Evolutionary conservation across 768 basidiomycete genomes (phyloP).

Genomic region (Leucocoprinus sp.): DNA sequence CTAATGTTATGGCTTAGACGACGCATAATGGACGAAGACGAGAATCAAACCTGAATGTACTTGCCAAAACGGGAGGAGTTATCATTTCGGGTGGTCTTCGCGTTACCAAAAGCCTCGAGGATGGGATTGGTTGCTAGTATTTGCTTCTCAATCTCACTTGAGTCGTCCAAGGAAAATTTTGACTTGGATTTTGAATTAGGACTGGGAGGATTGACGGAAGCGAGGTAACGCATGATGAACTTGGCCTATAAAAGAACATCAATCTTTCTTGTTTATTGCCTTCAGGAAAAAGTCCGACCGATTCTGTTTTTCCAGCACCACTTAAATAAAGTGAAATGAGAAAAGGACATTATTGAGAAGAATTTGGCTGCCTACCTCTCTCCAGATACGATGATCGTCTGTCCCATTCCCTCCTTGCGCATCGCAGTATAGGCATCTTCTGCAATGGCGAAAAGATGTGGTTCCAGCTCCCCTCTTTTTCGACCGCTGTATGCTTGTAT

Average conservation of each 20-base stretch:
- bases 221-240: conserved; percentile 98
- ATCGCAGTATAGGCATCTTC: conserved; percentile 99
- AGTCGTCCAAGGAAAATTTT: conserved; percentile 72
- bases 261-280: background rate
- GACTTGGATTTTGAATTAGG: conserved; percentile 52
- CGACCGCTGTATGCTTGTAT: conserved; percentile 95
- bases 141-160: conserved; percentile 93
- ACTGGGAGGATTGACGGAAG: conserved; percentile 87
- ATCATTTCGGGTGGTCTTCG: conserved; percentile 98
- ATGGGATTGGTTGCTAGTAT: conserved; percentile 99
- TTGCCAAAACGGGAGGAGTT: conserved; percentile 99
- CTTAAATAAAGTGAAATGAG: conserved; percentile 32
- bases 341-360: conserved; percentile 6
- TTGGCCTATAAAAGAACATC: conserved; percentile 59
- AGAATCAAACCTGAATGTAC: conserved; percentile 82
- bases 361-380: conserved; percentile 62
- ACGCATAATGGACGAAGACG: conserved; percentile 1
- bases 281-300: conserved; percentile 39
- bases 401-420: conserved; percentile 88
- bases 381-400: conserved; percentile 98
- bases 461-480: conserved; percentile 90
- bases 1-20: conserved; percentile 32
- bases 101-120: conserved; percentile 97
- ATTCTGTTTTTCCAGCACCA: conserved; percentile 99
- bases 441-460: conserved; percentile 97